Base-by-base conservation (phyloP, 495 filamentous ascomycete species). In the Penicillium mononematosum region DNA sequence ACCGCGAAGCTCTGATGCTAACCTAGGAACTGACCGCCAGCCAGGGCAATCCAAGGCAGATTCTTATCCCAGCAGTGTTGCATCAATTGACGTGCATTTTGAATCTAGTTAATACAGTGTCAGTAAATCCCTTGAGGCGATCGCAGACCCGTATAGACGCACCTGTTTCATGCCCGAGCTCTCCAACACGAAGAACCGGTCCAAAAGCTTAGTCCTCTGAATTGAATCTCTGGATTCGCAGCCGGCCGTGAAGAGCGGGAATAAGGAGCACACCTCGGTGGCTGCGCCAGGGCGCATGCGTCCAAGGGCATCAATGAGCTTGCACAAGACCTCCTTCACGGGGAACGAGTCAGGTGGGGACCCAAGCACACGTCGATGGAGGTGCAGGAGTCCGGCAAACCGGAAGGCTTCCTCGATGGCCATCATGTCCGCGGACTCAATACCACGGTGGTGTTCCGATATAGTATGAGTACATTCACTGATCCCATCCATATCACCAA, bases 161-260 rank as follows among this genome's bases (percentile, higher is more conserved):
- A 89, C 84, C 76, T 92, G 88, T 48, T 84, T 89, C 83, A 96
- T 83, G 0, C 91, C 91, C 55, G 83, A 84, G 27, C 82, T 81
- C 72, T 94, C 90, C 19, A 92, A 78, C 44, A 79, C 79, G 65
- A 80, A 78, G 68, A 96, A 78, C 46, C 91, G 73, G 58, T 84
- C 80, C 62, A 90, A 74, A 17, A 92, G 85, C 57, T 84, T 80
- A 20, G 71, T 64, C 38, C 86, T 74, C 52, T 88, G 82, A 11
- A 67, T 66, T 27, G 70, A 56, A 45, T 85, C 79, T 45, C 73
- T 67, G 3, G 85, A 83, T 64, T 94, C 89, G 64, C 89, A 92
- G 1, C 91, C 91, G 5, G 90, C 91, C 9, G 88, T 88, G 70
- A 95, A 94, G 70, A 95, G 81, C 1, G 91, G 91, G 52, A 95